These are phyloP conservation scores for Rutstroemia sydowiana DNA, from an alignment of 2,329 filamentous ascomycete species.

Conservation along the genomic window DNA sequence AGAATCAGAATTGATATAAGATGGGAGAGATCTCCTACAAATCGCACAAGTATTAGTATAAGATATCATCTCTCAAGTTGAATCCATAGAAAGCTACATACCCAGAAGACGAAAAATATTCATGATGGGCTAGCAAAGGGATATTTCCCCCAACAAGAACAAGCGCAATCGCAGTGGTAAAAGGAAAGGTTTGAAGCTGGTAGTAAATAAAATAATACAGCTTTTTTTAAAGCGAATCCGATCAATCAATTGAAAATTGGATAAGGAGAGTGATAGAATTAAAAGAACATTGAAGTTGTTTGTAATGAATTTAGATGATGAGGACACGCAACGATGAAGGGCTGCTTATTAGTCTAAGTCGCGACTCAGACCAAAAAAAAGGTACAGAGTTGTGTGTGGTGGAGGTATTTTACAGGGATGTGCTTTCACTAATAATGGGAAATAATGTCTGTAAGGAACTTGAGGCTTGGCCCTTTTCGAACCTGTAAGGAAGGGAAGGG, in stretches of 20 bases:
- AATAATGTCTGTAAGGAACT: not conserved
- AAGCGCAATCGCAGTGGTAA: not conserved
- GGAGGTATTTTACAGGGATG: constrained; percentile 8
- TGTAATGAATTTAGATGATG: constrained; percentile 6
- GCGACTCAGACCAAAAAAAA: constrained; percentile 2
- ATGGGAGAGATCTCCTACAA: constrained; percentile 89
- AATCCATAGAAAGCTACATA: constrained; percentile 29
- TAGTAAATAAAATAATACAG: not conserved
- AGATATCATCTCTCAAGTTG: not conserved
- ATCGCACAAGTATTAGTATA: constrained; percentile 7
- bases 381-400: constrained; percentile 1
- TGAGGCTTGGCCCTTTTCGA: no score
- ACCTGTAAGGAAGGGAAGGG: not conserved
- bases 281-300: not conserved
- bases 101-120: constrained; percentile 64
- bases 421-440: not conserved
- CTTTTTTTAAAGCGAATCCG: not conserved
- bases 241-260: not conserved
- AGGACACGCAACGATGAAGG: constrained; percentile 26
- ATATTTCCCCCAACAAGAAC: not conserved
- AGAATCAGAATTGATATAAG: constrained; percentile 89
- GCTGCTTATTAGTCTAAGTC: constrained; percentile 11
- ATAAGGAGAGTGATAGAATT: not conserved
- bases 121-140: constrained; percentile 40
- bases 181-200: not conserved